phyloP scores from a whole-genome alignment of 2,329 filamentous ascomycete genomes.

The Cordyceps cicadae region DNA sequence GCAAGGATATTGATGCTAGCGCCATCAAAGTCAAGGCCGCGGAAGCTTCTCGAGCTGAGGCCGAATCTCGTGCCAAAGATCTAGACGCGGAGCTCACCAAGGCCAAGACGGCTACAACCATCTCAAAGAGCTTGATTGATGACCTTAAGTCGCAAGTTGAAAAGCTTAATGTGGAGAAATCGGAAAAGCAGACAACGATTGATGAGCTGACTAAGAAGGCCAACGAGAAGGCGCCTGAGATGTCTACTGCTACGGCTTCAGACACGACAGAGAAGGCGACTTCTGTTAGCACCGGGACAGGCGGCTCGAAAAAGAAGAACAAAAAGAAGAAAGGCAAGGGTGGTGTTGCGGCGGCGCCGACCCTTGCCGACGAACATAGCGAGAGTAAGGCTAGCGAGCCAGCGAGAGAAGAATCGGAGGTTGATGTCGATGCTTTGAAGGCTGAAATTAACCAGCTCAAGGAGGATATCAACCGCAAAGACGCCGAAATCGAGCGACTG shows the following conservation, averaged over 20 bases:
- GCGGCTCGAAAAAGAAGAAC: slow-evolving; percentile 52
- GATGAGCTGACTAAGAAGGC: slow-evolving; percentile 38
- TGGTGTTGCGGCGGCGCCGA: slow-evolving; percentile 34
- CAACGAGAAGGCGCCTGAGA: slow-evolving; percentile 20
- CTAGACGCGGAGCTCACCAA: slow-evolving; percentile 35
- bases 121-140: slow-evolving; percentile 35
- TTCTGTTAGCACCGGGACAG: slow-evolving; percentile 17
- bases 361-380: slow-evolving; percentile 19
- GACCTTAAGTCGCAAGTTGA: slow-evolving; percentile 30
- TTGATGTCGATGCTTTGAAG: slow-evolving; percentile 32
- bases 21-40: slow-evolving; percentile 28
- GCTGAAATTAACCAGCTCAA: slow-evolving; percentile 43
- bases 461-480: slow-evolving; percentile 53
- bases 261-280: slow-evolving; percentile 5
- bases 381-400: slow-evolving; percentile 32
- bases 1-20: slow-evolving; percentile 24
- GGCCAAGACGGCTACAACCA: slow-evolving; percentile 29
- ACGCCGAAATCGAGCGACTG: slow-evolving; percentile 63
- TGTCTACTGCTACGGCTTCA: slow-evolving; percentile 17
- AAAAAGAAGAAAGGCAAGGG: slow-evolving; percentile 78
- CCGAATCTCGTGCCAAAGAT: slow-evolving; percentile 27
- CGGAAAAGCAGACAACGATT: slow-evolving; percentile 25
- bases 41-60: slow-evolving; percentile 26
- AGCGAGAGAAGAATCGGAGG: slow-evolving; percentile 27
- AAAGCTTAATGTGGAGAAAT: slow-evolving; percentile 25